Conservation (phyloP, 1,284 basidiomycete genomes). For the Marasmius fiardii region DNA sequence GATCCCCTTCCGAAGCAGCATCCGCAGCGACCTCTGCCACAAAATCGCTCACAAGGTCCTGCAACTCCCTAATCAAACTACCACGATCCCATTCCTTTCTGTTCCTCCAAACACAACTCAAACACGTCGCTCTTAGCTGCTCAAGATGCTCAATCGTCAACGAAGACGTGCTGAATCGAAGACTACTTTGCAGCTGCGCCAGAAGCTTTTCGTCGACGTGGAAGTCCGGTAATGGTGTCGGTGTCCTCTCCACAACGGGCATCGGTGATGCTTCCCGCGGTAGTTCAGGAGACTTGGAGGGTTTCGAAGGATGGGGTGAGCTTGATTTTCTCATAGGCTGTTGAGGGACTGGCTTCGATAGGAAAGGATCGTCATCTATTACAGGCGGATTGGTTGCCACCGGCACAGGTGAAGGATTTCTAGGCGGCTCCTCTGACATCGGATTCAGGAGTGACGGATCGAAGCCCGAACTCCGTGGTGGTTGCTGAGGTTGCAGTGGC, state of each 20-base stretch:
- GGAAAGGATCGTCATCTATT: background rate
- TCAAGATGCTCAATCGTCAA: constrained; percentile 90
- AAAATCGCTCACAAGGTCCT: constrained; percentile 54
- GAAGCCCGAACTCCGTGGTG: background rate
- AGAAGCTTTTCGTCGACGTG: constrained; percentile 48
- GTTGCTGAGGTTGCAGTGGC: too few species aligned
- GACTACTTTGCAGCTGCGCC: constrained; percentile 38
- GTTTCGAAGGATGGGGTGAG: background rate
- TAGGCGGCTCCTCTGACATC: background rate
- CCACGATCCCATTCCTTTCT: constrained; percentile 83
- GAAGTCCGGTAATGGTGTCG: constrained; percentile 68
- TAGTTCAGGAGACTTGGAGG: constrained; percentile 26
- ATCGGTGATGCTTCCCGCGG: constrained; percentile 24
- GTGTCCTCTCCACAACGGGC: constrained; percentile 51
- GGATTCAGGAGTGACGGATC: constrained; percentile 4
- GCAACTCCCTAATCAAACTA: constrained; percentile 57
- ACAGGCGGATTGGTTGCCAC: background rate
- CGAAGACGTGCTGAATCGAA: constrained; percentile 49
- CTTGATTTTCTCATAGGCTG: background rate
- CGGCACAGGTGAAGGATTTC: background rate
- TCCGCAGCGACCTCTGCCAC: constrained; percentile 49
- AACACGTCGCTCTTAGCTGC: constrained; percentile 83
- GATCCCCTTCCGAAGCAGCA: constrained; percentile 17
- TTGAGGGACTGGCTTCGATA: constrained; percentile 1
- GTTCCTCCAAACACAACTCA: constrained; percentile 79